phyloP scores from a whole-genome alignment of 495 filamentous ascomycete genomes.

The Bathelium albidoporum region DNA sequence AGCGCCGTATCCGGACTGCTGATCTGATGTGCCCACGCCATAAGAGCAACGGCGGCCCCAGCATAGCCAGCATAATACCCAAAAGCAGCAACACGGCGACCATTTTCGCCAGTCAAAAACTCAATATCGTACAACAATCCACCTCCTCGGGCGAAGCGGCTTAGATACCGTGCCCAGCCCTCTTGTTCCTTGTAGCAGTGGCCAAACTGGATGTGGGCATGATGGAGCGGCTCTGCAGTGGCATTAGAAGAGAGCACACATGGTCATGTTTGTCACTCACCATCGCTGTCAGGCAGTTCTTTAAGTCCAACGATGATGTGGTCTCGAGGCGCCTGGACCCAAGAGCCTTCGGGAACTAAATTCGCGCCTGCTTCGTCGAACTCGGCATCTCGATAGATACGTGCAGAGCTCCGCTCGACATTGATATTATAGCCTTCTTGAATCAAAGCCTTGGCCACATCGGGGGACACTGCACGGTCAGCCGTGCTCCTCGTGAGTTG shows the following conservation, averaged over 20 bases:
- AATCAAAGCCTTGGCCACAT: slow-evolving; percentile 66
- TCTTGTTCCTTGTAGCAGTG: slow-evolving; percentile 70
- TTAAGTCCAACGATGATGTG: slow-evolving; percentile 82
- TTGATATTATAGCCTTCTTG: slow-evolving; percentile 71
- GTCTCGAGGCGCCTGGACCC: slow-evolving; percentile 68
- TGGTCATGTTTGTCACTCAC: background rate
- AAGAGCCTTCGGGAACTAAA: slow-evolving; percentile 74
- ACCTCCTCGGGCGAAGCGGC: slow-evolving; percentile 69
- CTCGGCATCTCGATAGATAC: slow-evolving; percentile 76
- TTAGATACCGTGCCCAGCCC: slow-evolving; percentile 73
- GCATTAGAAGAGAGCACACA: background rate
- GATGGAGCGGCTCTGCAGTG: background rate
- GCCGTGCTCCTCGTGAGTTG: background rate
- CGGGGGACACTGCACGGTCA: slow-evolving; percentile 43
- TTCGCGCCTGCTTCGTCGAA: slow-evolving; percentile 55
- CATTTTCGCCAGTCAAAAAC: slow-evolving; percentile 59
- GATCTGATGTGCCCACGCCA: slow-evolving; percentile 85
- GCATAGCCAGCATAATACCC: slow-evolving; percentile 44
- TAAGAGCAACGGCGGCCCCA: slow-evolving; percentile 69
- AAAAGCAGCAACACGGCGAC: slow-evolving; percentile 65
- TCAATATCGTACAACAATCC: slow-evolving; percentile 84
- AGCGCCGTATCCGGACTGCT: slow-evolving; percentile 44
- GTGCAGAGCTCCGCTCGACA: slow-evolving; percentile 66
- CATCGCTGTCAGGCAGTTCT: slow-evolving; percentile 81
- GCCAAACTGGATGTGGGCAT: slow-evolving; percentile 17